These are phyloP conservation scores for Brassica balearica DNA, from an alignment of 441 rosid genomes.

Conservation along the genomic window DNA sequence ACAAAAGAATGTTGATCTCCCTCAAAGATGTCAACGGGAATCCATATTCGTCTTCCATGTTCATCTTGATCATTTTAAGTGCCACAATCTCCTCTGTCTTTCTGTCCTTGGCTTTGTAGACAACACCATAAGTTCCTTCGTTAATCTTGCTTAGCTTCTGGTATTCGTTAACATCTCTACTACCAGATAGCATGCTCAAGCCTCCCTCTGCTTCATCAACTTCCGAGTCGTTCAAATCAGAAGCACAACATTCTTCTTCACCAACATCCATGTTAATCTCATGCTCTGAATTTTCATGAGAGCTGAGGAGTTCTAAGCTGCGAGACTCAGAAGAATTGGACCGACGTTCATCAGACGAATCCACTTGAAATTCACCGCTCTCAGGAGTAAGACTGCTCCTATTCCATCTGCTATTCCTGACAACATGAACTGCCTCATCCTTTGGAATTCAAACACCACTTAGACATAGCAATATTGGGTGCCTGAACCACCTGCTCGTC, in stretches of 20 bases:
- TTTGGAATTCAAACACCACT: conserved; percentile 69
- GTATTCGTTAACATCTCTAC: conserved; percentile 75
- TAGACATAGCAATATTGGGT: conserved; percentile 61
- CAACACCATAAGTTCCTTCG: conserved; percentile 93
- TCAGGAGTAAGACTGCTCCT: conserved; percentile 49
- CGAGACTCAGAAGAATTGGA: conserved; percentile 39
- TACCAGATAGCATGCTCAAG: conserved; percentile 64
- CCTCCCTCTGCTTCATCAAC: conserved; percentile 52
- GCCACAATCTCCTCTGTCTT: conserved; percentile 80
- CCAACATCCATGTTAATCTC: conserved; percentile 40
- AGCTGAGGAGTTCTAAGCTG: conserved; percentile 30
- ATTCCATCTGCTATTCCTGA: conserved; percentile 40
- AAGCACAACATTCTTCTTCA: conserved; percentile 46
- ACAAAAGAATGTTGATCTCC: conserved; percentile 82
- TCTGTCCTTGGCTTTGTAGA: conserved; percentile 82
- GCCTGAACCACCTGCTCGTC: conserved; percentile 50
- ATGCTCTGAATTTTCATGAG: conserved; percentile 40
- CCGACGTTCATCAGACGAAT: conserved; percentile 38
- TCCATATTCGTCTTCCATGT: conserved; percentile 59
- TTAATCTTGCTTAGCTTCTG: conserved; percentile 75
- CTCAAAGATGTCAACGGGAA: conserved; percentile 80
- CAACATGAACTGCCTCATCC: conserved; percentile 39
- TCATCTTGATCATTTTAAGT: conserved; percentile 85
- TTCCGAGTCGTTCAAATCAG: conserved; percentile 51
- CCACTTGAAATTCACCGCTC: conserved; percentile 47